Evolutionary conservation across 306 rosid genomes (phyloP).

Genomic region (Prosopis cineraria): DNA sequence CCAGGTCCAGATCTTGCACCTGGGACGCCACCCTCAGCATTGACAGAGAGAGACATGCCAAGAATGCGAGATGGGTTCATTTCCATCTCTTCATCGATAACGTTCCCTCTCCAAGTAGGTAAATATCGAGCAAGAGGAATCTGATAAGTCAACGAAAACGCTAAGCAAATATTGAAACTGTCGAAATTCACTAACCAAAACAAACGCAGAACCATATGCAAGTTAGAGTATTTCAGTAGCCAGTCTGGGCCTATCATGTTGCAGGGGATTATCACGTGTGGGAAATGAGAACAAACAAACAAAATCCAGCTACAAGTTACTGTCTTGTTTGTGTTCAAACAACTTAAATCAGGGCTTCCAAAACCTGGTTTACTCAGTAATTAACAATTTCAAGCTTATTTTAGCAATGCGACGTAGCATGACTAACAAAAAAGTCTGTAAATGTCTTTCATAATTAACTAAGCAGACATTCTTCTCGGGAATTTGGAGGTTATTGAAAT

Average conservation of each 20-base stretch:
- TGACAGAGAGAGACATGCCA: conserved; percentile 86
- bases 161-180: conserved; percentile 9
- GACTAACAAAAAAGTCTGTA: background rate
- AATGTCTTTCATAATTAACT: background rate
- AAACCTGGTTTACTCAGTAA: background rate
- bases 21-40: conserved; percentile 82
- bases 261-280: background rate
- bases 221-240: background rate
- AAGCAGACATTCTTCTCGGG: background rate
- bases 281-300: background rate
- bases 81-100: conserved; percentile 9
- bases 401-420: background rate
- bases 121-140: background rate
- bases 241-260: background rate
- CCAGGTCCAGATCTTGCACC: conserved; percentile 85
- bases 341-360: background rate
- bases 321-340: background rate
- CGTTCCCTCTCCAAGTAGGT: conserved; percentile 4
- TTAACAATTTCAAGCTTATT: background rate
- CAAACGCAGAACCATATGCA: background rate
- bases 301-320: background rate
- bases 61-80: conserved; percentile 66
- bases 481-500: background rate
- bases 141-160: background rate
- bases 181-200: background rate